phyloP scores from a whole-genome alignment of 2,329 filamentous ascomycete genomes.

The Pezicula rhizophila region DNA sequence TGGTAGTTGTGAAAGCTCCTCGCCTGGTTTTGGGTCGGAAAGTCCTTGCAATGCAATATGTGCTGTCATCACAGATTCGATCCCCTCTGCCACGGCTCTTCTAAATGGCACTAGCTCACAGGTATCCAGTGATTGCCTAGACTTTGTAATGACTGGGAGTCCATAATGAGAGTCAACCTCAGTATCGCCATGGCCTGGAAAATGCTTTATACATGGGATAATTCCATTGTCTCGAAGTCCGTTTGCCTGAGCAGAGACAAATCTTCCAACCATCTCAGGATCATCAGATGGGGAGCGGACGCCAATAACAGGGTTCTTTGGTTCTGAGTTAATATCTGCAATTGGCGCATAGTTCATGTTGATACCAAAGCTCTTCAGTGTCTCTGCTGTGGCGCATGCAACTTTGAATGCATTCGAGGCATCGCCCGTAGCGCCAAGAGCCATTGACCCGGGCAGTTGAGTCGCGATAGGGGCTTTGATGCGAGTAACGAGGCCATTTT shows the following conservation, averaged over 20 bases:
- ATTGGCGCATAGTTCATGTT: constrained; percentile 41
- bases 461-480: constrained; percentile 33
- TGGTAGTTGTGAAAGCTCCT: constrained; percentile 24
- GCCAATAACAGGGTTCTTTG: constrained; percentile 37
- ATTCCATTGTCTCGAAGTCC: constrained; percentile 33
- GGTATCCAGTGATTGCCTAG: constrained; percentile 29
- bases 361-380: constrained; percentile 32
- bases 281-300: constrained; percentile 37
- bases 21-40: constrained; percentile 1
- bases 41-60: constrained; percentile 35
- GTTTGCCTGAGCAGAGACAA: constrained; percentile 31
- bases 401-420: constrained; percentile 28
- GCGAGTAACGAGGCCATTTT: constrained; percentile 38
- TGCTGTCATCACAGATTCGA: constrained; percentile 39
- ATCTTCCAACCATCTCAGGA: constrained; percentile 33
- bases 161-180: constrained; percentile 38
- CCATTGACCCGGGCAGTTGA: constrained; percentile 37
- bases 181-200: constrained; percentile 38
- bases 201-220: constrained; percentile 38
- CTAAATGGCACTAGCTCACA: constrained; percentile 38
- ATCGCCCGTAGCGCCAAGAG: constrained; percentile 34
- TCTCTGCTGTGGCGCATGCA: constrained; percentile 33
- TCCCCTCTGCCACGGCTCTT: constrained; percentile 33
- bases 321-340: constrained; percentile 38
- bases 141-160: constrained; percentile 33